A percentile compares a stretch with the other conserved stretches of the same genome.
Evolutionary conservation across 495 filamentous ascomycete species (phyloP).

Genomic region (Penicillium dipodomyicola): DNA sequence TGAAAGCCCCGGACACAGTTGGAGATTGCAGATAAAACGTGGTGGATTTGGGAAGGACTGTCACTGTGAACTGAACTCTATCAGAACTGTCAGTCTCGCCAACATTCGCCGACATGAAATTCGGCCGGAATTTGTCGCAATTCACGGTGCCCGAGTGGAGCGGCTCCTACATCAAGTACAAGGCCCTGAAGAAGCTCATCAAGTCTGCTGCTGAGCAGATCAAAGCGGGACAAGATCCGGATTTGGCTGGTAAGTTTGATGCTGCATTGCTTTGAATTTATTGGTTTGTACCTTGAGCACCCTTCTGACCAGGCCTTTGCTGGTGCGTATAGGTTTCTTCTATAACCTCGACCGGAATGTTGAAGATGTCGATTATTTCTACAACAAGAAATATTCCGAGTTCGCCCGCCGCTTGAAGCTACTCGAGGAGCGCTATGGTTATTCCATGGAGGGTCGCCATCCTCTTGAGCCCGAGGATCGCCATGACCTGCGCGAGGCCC

Average conservation of each 20-base stretch:
- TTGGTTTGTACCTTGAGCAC: slow-evolving; percentile 5
- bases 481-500: slow-evolving; percentile 82
- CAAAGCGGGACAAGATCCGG: slow-evolving; percentile 67
- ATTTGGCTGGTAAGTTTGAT: slow-evolving; percentile 65
- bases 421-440: slow-evolving; percentile 80
- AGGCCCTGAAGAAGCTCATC: slow-evolving; percentile 90
- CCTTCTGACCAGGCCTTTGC: slow-evolving; percentile 19
- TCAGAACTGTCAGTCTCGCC: neutral
- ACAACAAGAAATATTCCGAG: slow-evolving; percentile 90
- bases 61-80: neutral
- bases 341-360: slow-evolving; percentile 93
- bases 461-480: slow-evolving; percentile 69
- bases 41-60: slow-evolving; percentile 1
- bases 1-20: neutral
- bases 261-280: neutral
- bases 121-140: slow-evolving; percentile 77
- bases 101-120: slow-evolving; percentile 71
- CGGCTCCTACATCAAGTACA: slow-evolving; percentile 90
- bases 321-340: slow-evolving; percentile 70
- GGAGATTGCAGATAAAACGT: slow-evolving; percentile 1
- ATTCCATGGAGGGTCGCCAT: slow-evolving; percentile 47
- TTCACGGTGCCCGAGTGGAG: slow-evolving; percentile 98
- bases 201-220: slow-evolving; percentile 65
- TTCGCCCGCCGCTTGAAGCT: slow-evolving; percentile 76
- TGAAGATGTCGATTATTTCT: slow-evolving; percentile 91